phyloP scores from a whole-genome alignment of 2,329 filamentous ascomycete genomes.

The Zymoseptoria pseudotritici region DNA sequence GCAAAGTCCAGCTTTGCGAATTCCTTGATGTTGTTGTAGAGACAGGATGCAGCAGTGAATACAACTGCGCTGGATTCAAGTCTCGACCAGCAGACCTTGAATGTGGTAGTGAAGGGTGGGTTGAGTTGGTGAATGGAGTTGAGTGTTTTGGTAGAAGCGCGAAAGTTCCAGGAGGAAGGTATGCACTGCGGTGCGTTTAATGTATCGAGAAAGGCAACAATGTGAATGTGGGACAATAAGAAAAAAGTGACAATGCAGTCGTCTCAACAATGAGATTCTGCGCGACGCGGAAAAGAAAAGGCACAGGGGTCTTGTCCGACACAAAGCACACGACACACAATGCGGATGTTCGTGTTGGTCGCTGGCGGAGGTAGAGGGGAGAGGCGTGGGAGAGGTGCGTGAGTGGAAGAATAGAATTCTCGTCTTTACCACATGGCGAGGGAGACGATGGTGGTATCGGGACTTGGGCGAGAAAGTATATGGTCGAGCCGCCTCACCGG shows the following conservation, averaged over 20 bases:
- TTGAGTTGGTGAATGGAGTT: slow-evolving; percentile 11
- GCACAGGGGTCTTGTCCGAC: slow-evolving; percentile 8
- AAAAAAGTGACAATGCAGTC: not conserved
- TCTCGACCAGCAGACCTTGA: not conserved
- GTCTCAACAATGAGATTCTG: slow-evolving; percentile 11
- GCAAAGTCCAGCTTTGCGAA: slow-evolving; percentile 15
- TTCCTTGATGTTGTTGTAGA: slow-evolving; percentile 2
- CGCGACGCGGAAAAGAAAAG: slow-evolving; percentile 5
- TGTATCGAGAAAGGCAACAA: slow-evolving; percentile 10
- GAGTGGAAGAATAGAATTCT: not conserved
- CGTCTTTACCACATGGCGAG: not conserved
- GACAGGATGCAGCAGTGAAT: slow-evolving; percentile 1
- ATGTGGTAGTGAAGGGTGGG: slow-evolving; percentile 12
- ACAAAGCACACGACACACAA: slow-evolving; percentile 11
- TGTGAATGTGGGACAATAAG: slow-evolving; percentile 11
- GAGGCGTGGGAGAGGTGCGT: not conserved
- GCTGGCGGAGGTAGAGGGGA: not conserved
- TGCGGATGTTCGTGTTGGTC: slow-evolving; percentile 6
- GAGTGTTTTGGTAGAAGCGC: slow-evolving; percentile 3
- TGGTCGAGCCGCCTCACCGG: not conserved
- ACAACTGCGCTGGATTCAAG: not conserved
- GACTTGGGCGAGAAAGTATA: slow-evolving; percentile 5
- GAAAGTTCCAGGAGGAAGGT: slow-evolving; percentile 4
- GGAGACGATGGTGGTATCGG: slow-evolving; percentile 2
- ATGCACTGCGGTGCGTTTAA: slow-evolving; percentile 2